phyloP scores from a whole-genome alignment of 1,139 yeast species.

The Debaryomyces udenii region DNA sequence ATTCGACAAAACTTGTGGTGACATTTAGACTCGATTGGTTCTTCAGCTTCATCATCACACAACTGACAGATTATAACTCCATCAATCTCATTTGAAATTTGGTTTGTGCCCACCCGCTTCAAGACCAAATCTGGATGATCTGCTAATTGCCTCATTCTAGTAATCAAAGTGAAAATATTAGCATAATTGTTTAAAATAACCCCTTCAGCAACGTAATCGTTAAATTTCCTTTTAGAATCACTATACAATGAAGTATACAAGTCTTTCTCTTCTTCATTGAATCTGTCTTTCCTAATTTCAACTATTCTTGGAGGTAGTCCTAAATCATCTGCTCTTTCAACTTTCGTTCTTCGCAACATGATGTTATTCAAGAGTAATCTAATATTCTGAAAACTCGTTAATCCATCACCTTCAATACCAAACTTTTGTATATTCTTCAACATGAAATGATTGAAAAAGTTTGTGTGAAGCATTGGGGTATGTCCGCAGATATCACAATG shows the following conservation, averaged over 20 bases:
- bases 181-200: conserved; percentile 95
- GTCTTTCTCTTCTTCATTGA: conserved; percentile 94
- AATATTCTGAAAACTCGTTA: conserved; percentile 73
- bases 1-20: conserved; percentile 91
- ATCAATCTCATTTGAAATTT: conserved; percentile 36
- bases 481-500: conserved; percentile 88
- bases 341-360: conserved; percentile 91
- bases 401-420: conserved; percentile 82
- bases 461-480: conserved; percentile 91
- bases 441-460: conserved; percentile 93
- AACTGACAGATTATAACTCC: conserved; percentile 85
- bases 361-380: conserved; percentile 72
- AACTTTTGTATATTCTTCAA: conserved; percentile 85
- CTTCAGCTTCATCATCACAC: conserved; percentile 98
- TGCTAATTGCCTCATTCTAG: conserved; percentile 96
- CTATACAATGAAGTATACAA: conserved; percentile 84
- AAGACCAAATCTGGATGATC: conserved; percentile 97
- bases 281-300: conserved; percentile 79
- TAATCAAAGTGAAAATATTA: conserved; percentile 90
- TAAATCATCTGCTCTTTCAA: conserved; percentile 94
- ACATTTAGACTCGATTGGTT: conserved; percentile 91
- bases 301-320: conserved; percentile 96
- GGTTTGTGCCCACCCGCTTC: conserved; percentile 58
- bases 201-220: conserved; percentile 90
- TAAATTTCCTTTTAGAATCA: conserved; percentile 83